Percentiles rank a stretch among this genome's conserved stretches.
Conservation (phyloP, 2,329 filamentous ascomycete species). For the Stromatinia cepivora region DNA sequence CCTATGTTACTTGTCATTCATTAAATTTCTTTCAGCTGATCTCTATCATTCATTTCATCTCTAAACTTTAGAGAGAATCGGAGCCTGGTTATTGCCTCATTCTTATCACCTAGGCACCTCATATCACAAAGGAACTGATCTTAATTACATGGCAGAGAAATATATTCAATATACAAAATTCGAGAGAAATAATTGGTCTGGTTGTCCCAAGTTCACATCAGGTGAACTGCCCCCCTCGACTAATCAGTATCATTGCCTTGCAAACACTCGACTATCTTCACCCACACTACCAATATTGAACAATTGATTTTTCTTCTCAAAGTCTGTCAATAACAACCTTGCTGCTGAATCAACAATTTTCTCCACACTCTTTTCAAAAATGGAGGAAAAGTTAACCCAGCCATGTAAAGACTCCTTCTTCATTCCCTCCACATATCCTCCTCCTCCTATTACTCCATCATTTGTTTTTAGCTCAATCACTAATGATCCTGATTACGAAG, state of each 20-base stretch:
- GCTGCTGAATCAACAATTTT: slow-evolving; percentile 20
- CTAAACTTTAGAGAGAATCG: neutral
- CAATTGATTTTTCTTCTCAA: slow-evolving; percentile 24
- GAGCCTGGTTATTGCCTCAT: slow-evolving; percentile 6
- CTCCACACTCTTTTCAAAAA: slow-evolving; percentile 29
- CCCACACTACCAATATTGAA: slow-evolving; percentile 11
- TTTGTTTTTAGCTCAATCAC: slow-evolving; percentile 14
- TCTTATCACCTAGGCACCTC: neutral
- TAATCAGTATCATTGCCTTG: slow-evolving; percentile 25
- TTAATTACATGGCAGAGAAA: neutral
- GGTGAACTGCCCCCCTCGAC: neutral
- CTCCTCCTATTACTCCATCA: neutral
- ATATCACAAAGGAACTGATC: neutral
- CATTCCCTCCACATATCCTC: slow-evolving; percentile 15
- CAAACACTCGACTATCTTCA: slow-evolving; percentile 9
- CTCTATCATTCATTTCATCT: slow-evolving; percentile 5
- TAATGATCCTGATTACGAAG: slow-evolving; percentile 43
- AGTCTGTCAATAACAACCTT: slow-evolving; percentile 16
- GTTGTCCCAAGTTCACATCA: neutral
- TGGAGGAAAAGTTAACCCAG: slow-evolving; percentile 38
- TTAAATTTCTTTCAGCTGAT: slow-evolving; percentile 1
- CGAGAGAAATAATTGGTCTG: neutral
- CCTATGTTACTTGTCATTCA: slow-evolving; percentile 1
- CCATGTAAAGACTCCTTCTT: slow-evolving; percentile 33
- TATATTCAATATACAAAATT: neutral